A percentile compares a stretch with the other conserved stretches of the same genome.
Conservation (phyloP, 257 asterid genomes). For the Solanum paucissectum region DNA sequence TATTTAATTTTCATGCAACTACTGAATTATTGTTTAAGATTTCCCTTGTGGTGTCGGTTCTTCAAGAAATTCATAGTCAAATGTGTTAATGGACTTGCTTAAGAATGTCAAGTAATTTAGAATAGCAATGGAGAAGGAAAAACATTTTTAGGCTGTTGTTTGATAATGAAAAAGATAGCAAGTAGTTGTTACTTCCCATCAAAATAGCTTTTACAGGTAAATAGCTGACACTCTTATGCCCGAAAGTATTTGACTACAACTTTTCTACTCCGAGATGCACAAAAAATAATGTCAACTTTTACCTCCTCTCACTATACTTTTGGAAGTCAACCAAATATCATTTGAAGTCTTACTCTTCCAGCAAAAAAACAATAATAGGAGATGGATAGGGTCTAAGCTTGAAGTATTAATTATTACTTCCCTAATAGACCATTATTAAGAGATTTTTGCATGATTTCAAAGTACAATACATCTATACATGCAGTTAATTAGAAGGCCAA, state of each 20-base stretch:
- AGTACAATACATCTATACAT: background rate
- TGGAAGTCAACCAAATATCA: background rate
- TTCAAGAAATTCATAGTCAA: background rate
- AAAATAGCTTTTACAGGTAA: background rate
- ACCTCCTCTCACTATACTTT: background rate
- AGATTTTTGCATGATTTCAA: background rate
- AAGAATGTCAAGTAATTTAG: background rate
- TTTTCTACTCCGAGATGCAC: background rate
- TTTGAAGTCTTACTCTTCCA: background rate
- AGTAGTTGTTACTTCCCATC: background rate
- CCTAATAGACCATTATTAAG: background rate
- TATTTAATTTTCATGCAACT: constrained; percentile 7
- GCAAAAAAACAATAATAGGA: background rate
- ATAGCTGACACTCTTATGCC: background rate
- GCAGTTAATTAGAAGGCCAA: background rate
- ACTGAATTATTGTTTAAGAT: background rate
- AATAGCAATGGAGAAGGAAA: background rate
- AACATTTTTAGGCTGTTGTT: background rate
- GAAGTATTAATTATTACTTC: background rate
- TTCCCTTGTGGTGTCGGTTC: background rate
- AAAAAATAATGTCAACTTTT: background rate
- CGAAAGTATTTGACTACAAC: background rate
- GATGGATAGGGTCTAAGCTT: background rate
- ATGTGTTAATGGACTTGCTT: background rate
- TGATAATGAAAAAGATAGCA: background rate